Evolutionary conservation across 306 rosid genomes (phyloP), one percentile per base, ranked within the genome.

Genomic region (Cucurbita moschata): DNA sequence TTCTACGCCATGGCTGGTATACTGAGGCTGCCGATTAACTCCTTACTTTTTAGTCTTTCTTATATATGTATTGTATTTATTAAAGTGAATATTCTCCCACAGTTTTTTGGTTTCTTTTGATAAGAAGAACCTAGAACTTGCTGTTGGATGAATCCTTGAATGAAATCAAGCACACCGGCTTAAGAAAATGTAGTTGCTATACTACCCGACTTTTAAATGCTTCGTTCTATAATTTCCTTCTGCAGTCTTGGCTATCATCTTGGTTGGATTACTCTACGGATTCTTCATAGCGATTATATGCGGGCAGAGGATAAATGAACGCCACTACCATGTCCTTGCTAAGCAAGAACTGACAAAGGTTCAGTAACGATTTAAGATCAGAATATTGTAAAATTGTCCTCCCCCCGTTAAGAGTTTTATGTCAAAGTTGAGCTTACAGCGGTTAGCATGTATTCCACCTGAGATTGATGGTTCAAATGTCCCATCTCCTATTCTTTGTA

Each of bases 221-320:
- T 46, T 21, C 10, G 12, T 21, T 67, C n/a, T 16, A 54, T 54
- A 18, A 72, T 21, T 42, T 19, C 8, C 79, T 76, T 56, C 72
- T 91, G 86, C 96, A 94, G 97, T 94, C 78, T 78, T 94, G 49
- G 97, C 97, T 76, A 89, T 94, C 79, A 69, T 91, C 79, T 88
- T 94, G 88, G 99, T 94, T 77, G 97, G 99, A 57, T 86, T 94
- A 87, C 97, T 94, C 56, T 94, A 94, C 66, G 99, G 99, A 74
- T 94, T 94, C 88, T 94, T 94, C 88, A 91, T 94, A 84, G 97
- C 99, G 21, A 94, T 94, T 78, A 94, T 91, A 77, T 94, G 99
- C 49, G 99, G 99, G 74, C 99, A 94, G 87, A 84, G 89, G 85
- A 94, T 94, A 87, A 91, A 86, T 74, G 97, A 94, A 83, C 92